Evolutionary conservation across 139 green algal species (phyloP).

Genomic region (Nannochloris sp.): DNA sequence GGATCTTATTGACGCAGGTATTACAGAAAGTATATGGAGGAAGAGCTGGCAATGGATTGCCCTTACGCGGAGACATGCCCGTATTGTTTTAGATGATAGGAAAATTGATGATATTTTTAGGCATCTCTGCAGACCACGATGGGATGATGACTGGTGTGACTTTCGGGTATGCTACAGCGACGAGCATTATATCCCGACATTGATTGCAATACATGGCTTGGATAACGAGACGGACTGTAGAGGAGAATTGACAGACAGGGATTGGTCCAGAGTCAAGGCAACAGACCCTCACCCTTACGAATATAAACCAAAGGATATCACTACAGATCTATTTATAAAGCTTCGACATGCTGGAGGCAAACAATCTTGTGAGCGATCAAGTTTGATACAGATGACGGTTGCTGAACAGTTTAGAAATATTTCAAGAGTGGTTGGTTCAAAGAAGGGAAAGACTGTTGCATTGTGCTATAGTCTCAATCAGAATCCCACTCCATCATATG

Average conservation of each 20-base stretch:
- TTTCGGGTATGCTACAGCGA: constrained; percentile 5
- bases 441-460: too few relatives aligned
- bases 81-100: constrained; percentile 14
- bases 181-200: constrained; percentile 27
- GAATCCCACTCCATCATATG: too few relatives aligned
- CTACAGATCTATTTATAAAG: background rate
- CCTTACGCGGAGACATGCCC: constrained; percentile 13
- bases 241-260: constrained; percentile 9
- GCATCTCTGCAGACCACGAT: background rate
- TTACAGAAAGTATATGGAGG: constrained; percentile 6
- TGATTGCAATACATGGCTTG: constrained; percentile 20
- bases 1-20: constrained; percentile 1
- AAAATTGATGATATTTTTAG: constrained; percentile 6
- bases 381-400: too few relatives aligned
- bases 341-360: background rate
- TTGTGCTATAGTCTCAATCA: too few relatives aligned
- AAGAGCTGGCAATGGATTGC: constrained; percentile 23
- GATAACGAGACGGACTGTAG: constrained; percentile 24
- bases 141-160: background rate
- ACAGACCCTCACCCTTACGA: constrained; percentile 12
- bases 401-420: too few relatives aligned
- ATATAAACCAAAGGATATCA: constrained; percentile 2
- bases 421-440: too few relatives aligned
- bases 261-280: constrained; percentile 6
- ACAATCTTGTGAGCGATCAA: background rate